Evolutionary conservation across 2,329 filamentous ascomycete genomes (phyloP), one percentile per base, ranked within the genome.

Genomic region (Colletotrichum musicola): DNA sequence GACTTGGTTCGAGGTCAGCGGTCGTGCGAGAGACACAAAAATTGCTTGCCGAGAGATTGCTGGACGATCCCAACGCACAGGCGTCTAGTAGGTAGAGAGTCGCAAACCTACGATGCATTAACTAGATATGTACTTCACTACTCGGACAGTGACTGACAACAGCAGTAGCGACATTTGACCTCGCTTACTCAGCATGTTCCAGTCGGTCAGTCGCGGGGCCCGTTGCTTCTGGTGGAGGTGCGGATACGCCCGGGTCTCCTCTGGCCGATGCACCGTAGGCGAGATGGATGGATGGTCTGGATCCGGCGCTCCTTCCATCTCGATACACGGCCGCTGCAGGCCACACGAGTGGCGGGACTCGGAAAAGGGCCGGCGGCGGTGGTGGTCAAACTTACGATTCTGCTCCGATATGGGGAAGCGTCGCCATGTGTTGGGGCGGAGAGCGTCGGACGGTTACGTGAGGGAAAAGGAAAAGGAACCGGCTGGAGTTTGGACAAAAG

Each of bases 161-260:
- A 35, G 30, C 30, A 35, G 4, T 35, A 10, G 10, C 7, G 30
- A 35, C 30, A 10, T 35, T 35, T 10, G 30, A 35, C 2, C 10
- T 35, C 10, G 30, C 30, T 35, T 10, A 35, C 30, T 35, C 30
- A 35, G 30, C 30, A 10, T 12, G 40, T 30, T 30, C 18, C 22
- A 25, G n/a, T 7, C n/a, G 35, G n/a, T 18, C 20, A 50, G 46
- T 49, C 54, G 16, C 30, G 27, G 54, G 46, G 13, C 40, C n/a
- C 25, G 51, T 66, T 59, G 50, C 56, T 61, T 56, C 38, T 53
- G 25, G 61, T 51, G 62, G 55, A 61, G 55, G 42, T 60, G 49
- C 62, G 49, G 65, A 68, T 68, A 44, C 62, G 44, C 65, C 62
- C 55, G 62, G 25, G 42, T 53, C 62, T 61, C 55, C 60, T 44